Conservation (phyloP, 257 asterid genomes). For the Linaria vulgaris region DNA sequence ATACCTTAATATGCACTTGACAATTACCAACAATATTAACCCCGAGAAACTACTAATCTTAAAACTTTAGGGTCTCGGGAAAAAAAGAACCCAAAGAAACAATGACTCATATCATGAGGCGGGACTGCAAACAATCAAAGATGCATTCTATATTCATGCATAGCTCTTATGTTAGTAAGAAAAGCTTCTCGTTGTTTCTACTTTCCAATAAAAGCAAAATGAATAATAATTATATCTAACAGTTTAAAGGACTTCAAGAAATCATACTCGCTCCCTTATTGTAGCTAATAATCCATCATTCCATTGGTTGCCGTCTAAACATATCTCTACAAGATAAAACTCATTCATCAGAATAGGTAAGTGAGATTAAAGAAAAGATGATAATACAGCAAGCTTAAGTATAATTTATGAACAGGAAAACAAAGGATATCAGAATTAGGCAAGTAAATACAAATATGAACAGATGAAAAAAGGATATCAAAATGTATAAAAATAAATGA, state of each 20-base stretch:
- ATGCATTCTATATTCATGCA: too few relatives aligned
- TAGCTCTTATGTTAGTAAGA: too few relatives aligned
- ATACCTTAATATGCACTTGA: neutral
- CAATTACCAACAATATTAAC: too few relatives aligned
- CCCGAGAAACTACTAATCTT: too few relatives aligned
- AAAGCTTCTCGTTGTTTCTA: slow-evolving; percentile 6
- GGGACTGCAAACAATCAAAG: neutral
- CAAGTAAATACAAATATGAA: neutral
- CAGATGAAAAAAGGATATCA: too few relatives aligned
- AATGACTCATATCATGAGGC: neutral
- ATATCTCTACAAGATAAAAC: slow-evolving; percentile 60
- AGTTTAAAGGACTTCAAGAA: slow-evolving; percentile 6
- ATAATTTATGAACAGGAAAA: slow-evolving; percentile 9
- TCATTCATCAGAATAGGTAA: slow-evolving; percentile 28
- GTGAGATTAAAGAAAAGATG: slow-evolving; percentile 9
- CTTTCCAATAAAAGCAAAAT: slow-evolving; percentile 12
- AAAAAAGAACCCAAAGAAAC: neutral
- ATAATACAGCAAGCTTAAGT: slow-evolving; percentile 9
- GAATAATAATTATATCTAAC: slow-evolving; percentile 18
- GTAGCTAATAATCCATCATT: slow-evolving; percentile 95
- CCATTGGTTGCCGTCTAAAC: slow-evolving; percentile 95
- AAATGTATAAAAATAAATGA: neutral
- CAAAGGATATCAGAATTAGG: slow-evolving; percentile 1
- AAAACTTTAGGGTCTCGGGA: neutral
- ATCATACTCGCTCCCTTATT: slow-evolving; percentile 89